phyloP scores from a whole-genome alignment of 106 monocot species.

The Dendrobium catenatum region DNA sequence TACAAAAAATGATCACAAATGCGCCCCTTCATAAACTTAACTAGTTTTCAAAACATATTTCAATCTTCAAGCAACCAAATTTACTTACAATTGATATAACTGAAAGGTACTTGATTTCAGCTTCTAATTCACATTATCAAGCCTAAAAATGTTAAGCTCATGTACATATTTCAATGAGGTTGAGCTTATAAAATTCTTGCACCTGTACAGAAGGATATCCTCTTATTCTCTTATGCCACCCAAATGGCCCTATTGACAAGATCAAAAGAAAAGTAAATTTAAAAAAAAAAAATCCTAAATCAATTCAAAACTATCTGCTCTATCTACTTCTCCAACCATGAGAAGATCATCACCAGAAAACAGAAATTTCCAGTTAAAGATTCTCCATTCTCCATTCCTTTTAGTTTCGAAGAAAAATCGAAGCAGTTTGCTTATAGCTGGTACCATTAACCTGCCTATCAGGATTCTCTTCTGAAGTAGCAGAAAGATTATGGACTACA shows the following conservation, averaged over 20 bases:
- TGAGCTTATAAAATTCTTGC: neutral
- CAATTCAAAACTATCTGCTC: neutral
- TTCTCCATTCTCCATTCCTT: neutral
- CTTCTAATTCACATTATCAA: conserved; percentile 1
- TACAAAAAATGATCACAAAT: neutral
- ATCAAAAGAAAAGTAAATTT: neutral
- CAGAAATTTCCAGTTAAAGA: neutral
- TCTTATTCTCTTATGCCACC: neutral
- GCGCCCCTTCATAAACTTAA: neutral
- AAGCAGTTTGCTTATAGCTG: conserved; percentile 24
- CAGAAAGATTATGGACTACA: neutral
- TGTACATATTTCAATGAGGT: neutral
- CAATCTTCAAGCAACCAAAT: neutral
- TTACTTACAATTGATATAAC: neutral
- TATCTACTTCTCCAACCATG: neutral
- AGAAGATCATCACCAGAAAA: neutral
- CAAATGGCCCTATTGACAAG: neutral
- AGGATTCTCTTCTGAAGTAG: neutral
- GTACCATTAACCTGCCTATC: conserved; percentile 16
- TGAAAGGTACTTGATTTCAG: neutral
- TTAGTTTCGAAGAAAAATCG: conserved; percentile 23
- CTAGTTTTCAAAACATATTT: neutral
- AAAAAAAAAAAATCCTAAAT: neutral
- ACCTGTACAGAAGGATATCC: neutral
- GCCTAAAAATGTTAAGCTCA: neutral